Evolutionary conservation across 2,329 filamentous ascomycete genomes (phyloP), one percentile per base, ranked within the genome.

Genomic region (Pseudogymnoascus sp.): DNA sequence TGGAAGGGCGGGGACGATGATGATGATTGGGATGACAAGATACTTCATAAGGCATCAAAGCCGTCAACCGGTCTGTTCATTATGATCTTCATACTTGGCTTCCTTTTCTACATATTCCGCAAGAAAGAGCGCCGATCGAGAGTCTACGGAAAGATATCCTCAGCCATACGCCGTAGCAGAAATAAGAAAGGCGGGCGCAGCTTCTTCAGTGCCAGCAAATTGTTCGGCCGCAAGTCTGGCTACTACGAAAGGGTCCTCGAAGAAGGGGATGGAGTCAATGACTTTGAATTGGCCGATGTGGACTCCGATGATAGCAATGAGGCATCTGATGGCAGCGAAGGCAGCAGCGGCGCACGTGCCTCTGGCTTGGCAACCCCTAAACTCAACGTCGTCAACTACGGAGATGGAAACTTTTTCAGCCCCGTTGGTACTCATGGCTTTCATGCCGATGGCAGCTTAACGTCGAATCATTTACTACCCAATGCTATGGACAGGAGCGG

Each of bases 181-280:
- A 75, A 78, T 11, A 75, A 77, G 43, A 82, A 81, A 65, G 76
- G 68, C 63, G 74, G 77, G 6, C 74, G 78, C 9, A 78, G 81
- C 5, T 76, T 85, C 63, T 80, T 82, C 18, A 72, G 71, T 1
- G 81, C 82, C 6, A 82, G 81, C 66, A 90, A 89, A 71, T 75
- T 95, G 3, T 89, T 96, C 66, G 83, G 80, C 18, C 70, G 82
- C 12, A 81, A 84, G 4, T 76, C 78, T 0, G 72, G 79, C 6
- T 79, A 83, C 2, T 97, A 97, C 72, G 93, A 97, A 72, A 87
- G 91, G 31, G 88, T 97, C 2, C 77, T 96, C 61, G 92, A 97
- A 76, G 89, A 93, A 68, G 92, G 89, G 11, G 84, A 85, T n/a
- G 77, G 78, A 9, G 78, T 77, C 1, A 76, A 84, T 62, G 88